These are phyloP conservation scores for Termitomyces eurrhizus DNA, from an alignment of 768 basidiomycete species.

Conservation along the genomic window DNA sequence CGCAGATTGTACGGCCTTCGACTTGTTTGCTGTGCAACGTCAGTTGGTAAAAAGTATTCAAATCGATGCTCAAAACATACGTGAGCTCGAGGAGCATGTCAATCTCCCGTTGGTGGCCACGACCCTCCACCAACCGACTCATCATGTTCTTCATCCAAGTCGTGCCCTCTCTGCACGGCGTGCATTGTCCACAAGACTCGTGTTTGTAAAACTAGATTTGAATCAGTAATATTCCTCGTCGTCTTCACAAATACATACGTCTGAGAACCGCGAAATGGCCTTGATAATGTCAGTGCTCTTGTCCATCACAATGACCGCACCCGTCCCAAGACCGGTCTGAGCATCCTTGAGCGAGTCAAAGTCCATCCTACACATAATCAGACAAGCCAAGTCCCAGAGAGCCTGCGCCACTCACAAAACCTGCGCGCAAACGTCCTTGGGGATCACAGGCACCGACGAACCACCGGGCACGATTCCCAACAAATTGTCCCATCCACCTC, in stretches of 20 bases:
- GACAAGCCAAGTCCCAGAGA: not conserved
- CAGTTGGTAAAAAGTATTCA: not conserved
- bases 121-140: conserved; percentile 91
- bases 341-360: conserved; percentile 97
- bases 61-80: conserved; percentile 35
- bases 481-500: conserved; percentile 95
- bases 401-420: conserved; percentile 66
- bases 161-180: conserved; percentile 91
- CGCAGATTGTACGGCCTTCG: conserved; percentile 95
- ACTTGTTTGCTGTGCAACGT: conserved; percentile 74
- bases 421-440: conserved; percentile 75
- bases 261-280: conserved; percentile 91
- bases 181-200: conserved; percentile 97
- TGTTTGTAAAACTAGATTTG: conserved; percentile 88
- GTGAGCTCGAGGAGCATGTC: conserved; percentile 97
- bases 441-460: conserved; percentile 89
- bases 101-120: conserved; percentile 89
- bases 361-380: conserved; percentile 69
- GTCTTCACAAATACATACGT: conserved; percentile 35
- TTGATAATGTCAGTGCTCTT: conserved; percentile 93
- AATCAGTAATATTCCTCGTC: not conserved
- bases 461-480: conserved; percentile 97
- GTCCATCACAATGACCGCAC: conserved; percentile 99
- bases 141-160: conserved; percentile 99
- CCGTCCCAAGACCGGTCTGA: conserved; percentile 95